These are phyloP conservation scores for Magnusiomyces suaveolens DNA, from an alignment of 1,139 yeast genomes.

Conservation along the genomic window DNA sequence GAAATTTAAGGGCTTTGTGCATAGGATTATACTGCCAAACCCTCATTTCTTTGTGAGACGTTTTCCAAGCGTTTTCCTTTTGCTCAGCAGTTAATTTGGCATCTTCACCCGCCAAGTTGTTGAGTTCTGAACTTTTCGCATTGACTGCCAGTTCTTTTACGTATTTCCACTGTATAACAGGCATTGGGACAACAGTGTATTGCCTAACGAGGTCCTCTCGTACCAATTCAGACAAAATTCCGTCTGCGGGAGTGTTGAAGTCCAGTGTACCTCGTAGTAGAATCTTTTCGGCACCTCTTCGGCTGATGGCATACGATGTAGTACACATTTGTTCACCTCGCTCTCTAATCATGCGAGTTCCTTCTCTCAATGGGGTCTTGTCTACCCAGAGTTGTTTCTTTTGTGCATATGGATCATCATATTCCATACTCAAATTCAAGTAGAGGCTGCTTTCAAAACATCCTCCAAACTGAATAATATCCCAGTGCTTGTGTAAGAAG, in stretches of 20 bases:
- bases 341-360: conserved; percentile 2
- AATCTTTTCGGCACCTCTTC: conserved; percentile 5
- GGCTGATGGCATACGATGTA: conserved; percentile 6
- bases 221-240: conserved; percentile 1
- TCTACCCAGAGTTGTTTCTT: not conserved
- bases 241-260: conserved; percentile 5
- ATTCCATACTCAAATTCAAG: not conserved
- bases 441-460: conserved; percentile 1
- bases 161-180: not conserved
- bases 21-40: not conserved
- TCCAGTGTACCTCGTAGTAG: conserved; percentile 1
- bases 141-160: not conserved
- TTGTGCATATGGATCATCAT: conserved; percentile 4
- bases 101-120: not conserved
- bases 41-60: not conserved
- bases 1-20: not conserved
- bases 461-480: conserved; percentile 10
- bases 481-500: conserved; percentile 9
- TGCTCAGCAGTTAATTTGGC: not conserved
- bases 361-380: not conserved
- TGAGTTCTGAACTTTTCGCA: not conserved
- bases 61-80: not conserved
- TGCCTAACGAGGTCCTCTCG: not conserved
- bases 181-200: not conserved
- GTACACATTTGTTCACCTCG: conserved; percentile 5